phyloP scores from a whole-genome alignment of 371 early-diverging fungal genomes.

The Lichtheimia hyalospora region DNA sequence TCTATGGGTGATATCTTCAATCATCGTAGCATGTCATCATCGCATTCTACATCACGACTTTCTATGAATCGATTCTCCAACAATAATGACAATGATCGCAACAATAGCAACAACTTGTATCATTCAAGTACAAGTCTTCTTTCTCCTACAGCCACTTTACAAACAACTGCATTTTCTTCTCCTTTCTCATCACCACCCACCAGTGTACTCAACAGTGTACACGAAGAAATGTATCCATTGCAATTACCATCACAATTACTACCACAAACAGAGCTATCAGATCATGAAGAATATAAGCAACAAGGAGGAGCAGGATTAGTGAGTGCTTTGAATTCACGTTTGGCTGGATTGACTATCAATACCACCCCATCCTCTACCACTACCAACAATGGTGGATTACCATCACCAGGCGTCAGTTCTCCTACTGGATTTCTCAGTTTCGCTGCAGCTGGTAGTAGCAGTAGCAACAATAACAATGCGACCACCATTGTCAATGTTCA shows the following conservation, averaged over 20 bases:
- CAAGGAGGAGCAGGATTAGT: neutral
- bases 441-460: slow-evolving; percentile 7
- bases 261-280: neutral
- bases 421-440: slow-evolving; percentile 15
- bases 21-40: slow-evolving; percentile 7
- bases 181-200: slow-evolving; percentile 20
- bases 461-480: slow-evolving; percentile 73
- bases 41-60: neutral
- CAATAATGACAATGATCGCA: too few species aligned
- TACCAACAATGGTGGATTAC: neutral
- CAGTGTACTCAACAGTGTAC: neutral
- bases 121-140: too few species aligned
- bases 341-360: neutral
- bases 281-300: neutral
- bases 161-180: slow-evolving; percentile 6
- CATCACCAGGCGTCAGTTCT: slow-evolving; percentile 8
- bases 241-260: slow-evolving; percentile 24
- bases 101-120: too few species aligned
- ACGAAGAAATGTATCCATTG: slow-evolving; percentile 12
- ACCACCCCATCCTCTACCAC: neutral
- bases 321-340: neutral
- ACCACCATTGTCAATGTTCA: slow-evolving; percentile 98
- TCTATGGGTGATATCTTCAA: slow-evolving; percentile 15
- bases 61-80: too few species aligned
- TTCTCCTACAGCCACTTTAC: too few species aligned